Evolutionary conservation across 2,329 filamentous ascomycete genomes (phyloP), one percentile per base, ranked within the genome.

Genomic region (Hyphodiscus sp.): DNA sequence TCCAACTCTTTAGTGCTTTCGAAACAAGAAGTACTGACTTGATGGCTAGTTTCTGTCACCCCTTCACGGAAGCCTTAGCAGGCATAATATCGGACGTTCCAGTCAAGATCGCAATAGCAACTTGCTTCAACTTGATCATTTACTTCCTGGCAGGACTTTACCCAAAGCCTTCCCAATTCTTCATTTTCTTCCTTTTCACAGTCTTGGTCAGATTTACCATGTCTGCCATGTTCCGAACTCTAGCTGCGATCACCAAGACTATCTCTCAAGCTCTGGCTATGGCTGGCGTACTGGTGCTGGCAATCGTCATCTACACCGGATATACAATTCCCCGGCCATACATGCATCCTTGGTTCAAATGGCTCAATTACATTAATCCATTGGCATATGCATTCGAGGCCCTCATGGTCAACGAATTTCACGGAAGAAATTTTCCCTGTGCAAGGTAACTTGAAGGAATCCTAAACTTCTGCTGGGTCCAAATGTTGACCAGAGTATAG

Each of bases 401-500:
- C 0, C 76, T 94, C 19, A 85, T 91, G 77, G 79, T 88, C 58
- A 94, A 94, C 70, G 90, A 95, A 68, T 94, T 95, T 10, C 56
- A 60, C 16, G 42, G 18, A 23, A 45, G 42, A 23, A 18, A 19
- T 3, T 45, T 45, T 45, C 42, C 42, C 42, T 45, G 42, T 23
- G 42, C 42, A 23, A 45, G 42, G 42, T 45, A 33, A 20, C 20
- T 8, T 51, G 46, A 47, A 23, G 20, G 19, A 30, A 43, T 41
- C 9, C 44, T 49, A 11, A 47, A 16, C 9, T 18, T 26, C 18
- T 19, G 15, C 19, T 49, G 41, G 30, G 26, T 70, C 45, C 54
- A 8, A 16, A 48, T 56, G 26, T 41, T 41, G 5, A 45, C n/a
- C 3, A 16, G 6, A 19, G 5, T 20, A 3, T 45, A 45, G 42